Evolutionary conservation across 2,329 filamentous ascomycete genomes (phyloP).

Genomic region (Lomentospora prolificans): DNA sequence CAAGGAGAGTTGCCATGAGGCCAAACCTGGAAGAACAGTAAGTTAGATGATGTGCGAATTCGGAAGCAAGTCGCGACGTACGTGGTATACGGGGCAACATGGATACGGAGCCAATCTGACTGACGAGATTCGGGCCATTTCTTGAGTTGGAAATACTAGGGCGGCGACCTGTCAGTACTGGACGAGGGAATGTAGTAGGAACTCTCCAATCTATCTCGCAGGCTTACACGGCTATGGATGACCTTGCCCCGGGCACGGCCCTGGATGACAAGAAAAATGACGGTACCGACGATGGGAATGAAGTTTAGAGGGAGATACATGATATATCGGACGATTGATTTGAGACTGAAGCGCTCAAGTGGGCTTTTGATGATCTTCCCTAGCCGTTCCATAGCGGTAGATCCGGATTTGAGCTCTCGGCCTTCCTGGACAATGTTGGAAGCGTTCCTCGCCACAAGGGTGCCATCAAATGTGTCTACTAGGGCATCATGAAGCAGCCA

Average conservation of each 20-base stretch:
- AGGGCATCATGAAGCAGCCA: slow-evolving; percentile 76
- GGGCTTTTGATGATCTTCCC: slow-evolving; percentile 49
- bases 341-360: slow-evolving; percentile 46
- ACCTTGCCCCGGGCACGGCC: slow-evolving; percentile 36
- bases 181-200: slow-evolving; percentile 29
- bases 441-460: slow-evolving; percentile 41
- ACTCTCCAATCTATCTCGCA: neutral
- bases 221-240: slow-evolving; percentile 41
- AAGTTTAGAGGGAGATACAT: slow-evolving; percentile 89
- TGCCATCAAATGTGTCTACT: slow-evolving; percentile 81
- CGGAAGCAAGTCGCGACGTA: too few species aligned
- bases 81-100: slow-evolving; percentile 6
- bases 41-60: too few species aligned
- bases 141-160: slow-evolving; percentile 85
- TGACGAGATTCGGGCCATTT: slow-evolving; percentile 46
- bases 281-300: slow-evolving; percentile 56
- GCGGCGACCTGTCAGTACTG: too few species aligned
- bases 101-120: slow-evolving; percentile 1
- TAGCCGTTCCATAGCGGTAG: slow-evolving; percentile 42
- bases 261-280: slow-evolving; percentile 71
- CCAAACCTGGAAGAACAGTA: slow-evolving; percentile 51
- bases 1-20: slow-evolving; percentile 64
- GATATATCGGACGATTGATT: slow-evolving; percentile 64
- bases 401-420: slow-evolving; percentile 54
- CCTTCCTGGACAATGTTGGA: slow-evolving; percentile 61